A percentile compares a stretch with the other conserved stretches of the same genome.
These are phyloP conservation scores for Naematelia encephala DNA, from an alignment of 768 basidiomycete genomes.

Conservation along the genomic window DNA sequence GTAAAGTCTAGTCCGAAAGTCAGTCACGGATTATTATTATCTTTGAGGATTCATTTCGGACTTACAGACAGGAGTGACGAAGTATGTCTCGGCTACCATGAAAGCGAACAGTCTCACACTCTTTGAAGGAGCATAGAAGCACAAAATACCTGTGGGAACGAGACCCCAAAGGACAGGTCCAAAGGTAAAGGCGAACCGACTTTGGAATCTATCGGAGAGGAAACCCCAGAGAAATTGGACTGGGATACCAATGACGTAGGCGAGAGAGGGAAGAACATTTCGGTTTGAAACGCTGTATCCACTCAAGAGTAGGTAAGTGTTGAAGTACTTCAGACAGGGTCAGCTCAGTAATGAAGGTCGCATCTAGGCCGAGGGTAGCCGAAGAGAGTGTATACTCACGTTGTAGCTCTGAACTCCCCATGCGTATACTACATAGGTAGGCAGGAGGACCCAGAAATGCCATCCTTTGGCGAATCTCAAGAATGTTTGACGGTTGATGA, in stretches of 20 bases:
- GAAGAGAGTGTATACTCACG: background rate
- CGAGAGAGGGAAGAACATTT: conserved; percentile 17
- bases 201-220: conserved; percentile 1
- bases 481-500: conserved; percentile 4
- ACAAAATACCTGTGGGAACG: conserved; percentile 6
- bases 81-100: conserved; percentile 5
- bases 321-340: conserved; percentile 12
- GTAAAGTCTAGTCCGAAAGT: background rate
- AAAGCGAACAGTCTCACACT: conserved; percentile 3
- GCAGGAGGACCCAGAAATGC: conserved; percentile 16
- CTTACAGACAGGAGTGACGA: conserved; percentile 8
- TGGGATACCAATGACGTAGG: conserved; percentile 3
- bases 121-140: background rate
- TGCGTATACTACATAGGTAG: conserved; percentile 12
- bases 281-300: conserved; percentile 13
- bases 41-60: no score
- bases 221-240: conserved; percentile 5
- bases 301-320: conserved; percentile 9
- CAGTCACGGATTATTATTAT: no score
- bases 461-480: conserved; percentile 3
- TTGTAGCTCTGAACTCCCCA: conserved; percentile 9
- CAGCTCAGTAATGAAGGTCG: no score
- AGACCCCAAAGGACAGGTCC: background rate
- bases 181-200: background rate
- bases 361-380: no score